Percentiles rank a stretch among this genome's conserved stretches.
Conservation (phyloP, 352 stramenopile species). For the Phytophthora vignae region DNA sequence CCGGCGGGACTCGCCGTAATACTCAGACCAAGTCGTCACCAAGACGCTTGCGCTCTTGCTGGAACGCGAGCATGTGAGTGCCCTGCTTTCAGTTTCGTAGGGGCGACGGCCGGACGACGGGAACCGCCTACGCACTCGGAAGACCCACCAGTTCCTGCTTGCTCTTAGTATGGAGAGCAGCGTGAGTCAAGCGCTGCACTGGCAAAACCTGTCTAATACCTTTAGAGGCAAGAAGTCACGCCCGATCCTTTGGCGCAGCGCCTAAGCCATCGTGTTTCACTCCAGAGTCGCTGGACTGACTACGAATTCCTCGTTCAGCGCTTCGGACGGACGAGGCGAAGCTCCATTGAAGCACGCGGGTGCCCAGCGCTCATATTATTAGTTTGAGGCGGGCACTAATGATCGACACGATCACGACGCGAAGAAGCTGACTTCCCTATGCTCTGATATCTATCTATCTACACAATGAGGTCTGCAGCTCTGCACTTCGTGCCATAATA, state of each 20-base stretch:
- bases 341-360: not conserved
- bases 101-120: slow-evolving; percentile 17
- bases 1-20: slow-evolving; percentile 19
- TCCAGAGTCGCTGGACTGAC: slow-evolving; percentile 5
- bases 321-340: not conserved
- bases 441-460: slow-evolving; percentile 13
- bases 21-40: slow-evolving; percentile 14
- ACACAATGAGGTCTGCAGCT: not conserved
- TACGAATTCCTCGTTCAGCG: not conserved
- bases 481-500: not conserved
- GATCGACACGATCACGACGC: not conserved
- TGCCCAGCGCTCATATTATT: not conserved
- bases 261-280: not conserved
- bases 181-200: slow-evolving; percentile 23
- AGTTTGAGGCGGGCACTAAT: slow-evolving; percentile 6
- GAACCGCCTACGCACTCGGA: slow-evolving; percentile 5
- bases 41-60: slow-evolving; percentile 14
- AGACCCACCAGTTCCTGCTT: slow-evolving; percentile 2
- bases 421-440: slow-evolving; percentile 5
- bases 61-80: slow-evolving; percentile 21
- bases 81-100: slow-evolving; percentile 32
- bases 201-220: not conserved
- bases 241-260: not conserved
- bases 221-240: not conserved
- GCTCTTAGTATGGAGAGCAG: slow-evolving; percentile 19